phyloP scores from a whole-genome alignment of 225 moss, liverwort and hornwort genomes.

The Bryoerythrophyllum caledonicum region DNA sequence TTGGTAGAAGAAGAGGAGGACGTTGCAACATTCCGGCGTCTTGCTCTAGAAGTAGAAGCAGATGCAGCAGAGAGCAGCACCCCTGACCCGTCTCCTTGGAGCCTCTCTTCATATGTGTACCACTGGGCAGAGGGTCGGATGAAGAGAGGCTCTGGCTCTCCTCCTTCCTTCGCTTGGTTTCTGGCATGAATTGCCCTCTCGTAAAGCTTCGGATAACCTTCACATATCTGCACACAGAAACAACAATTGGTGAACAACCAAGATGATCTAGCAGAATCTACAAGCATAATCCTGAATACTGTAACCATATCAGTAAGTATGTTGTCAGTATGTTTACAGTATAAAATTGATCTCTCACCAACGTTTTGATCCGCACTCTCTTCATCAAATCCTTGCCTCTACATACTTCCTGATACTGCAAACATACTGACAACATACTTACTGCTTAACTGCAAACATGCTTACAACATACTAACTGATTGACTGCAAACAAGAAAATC shows the following conservation, averaged over 20 bases:
- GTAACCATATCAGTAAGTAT: too few relatives aligned
- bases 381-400: background rate
- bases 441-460: background rate
- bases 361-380: background rate
- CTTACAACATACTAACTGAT: background rate
- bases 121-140: slow-evolving; percentile 89
- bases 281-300: background rate
- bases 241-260: background rate
- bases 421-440: background rate
- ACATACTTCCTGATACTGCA: background rate
- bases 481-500: background rate
- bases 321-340: too few relatives aligned
- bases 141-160: slow-evolving; percentile 62
- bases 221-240: slow-evolving; percentile 58
- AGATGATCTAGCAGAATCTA: background rate
- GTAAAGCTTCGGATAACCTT: slow-evolving; percentile 67
- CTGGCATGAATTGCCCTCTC: slow-evolving; percentile 59
- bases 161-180: slow-evolving; percentile 46
- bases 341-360: background rate
- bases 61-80: slow-evolving; percentile 21
- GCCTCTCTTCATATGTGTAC: slow-evolving; percentile 69
- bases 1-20: slow-evolving; percentile 37
- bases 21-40: slow-evolving; percentile 25
- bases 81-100: slow-evolving; percentile 67
- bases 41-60: slow-evolving; percentile 27